phyloP scores from a whole-genome alignment of 2,329 filamentous ascomycete species.

The Cladosporium cucumerinum region DNA sequence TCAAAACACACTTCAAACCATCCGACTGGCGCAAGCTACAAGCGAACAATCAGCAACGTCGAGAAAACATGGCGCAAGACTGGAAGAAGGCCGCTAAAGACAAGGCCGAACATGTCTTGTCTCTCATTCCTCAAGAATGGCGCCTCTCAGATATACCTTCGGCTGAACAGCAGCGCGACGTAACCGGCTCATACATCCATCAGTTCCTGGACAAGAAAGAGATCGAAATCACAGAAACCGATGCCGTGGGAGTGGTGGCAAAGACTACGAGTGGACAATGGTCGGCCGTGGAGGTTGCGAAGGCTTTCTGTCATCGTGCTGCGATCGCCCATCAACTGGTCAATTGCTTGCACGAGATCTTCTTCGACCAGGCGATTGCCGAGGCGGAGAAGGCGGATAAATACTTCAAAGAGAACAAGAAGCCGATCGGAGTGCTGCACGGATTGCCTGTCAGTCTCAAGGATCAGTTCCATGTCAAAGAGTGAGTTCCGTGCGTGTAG shows the following conservation, averaged over 20 bases:
- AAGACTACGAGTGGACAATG: slow-evolving; percentile 54
- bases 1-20: slow-evolving; percentile 14
- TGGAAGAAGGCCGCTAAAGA: slow-evolving; percentile 52
- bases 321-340: slow-evolving; percentile 48
- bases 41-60: background rate
- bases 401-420: slow-evolving; percentile 37
- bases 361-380: slow-evolving; percentile 45
- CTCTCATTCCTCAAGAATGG: slow-evolving; percentile 58
- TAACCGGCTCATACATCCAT: slow-evolving; percentile 55
- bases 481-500: slow-evolving; percentile 16
- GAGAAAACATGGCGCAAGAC: slow-evolving; percentile 27
- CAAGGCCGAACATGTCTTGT: slow-evolving; percentile 54
- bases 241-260: slow-evolving; percentile 55
- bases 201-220: slow-evolving; percentile 54
- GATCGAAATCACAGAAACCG: slow-evolving; percentile 59
- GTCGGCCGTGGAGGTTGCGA: slow-evolving; percentile 55
- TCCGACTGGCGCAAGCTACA: slow-evolving; percentile 15
- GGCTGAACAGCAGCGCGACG: slow-evolving; percentile 52
- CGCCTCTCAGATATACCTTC: slow-evolving; percentile 48
- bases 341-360: slow-evolving; percentile 47
- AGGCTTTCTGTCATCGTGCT: slow-evolving; percentile 42
- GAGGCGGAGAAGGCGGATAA: slow-evolving; percentile 42
- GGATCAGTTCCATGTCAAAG: slow-evolving; percentile 49
- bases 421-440: slow-evolving; percentile 46
- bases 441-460: slow-evolving; percentile 49